phyloP scores from a whole-genome alignment of 2,329 filamentous ascomycete species.

The Neoarthrinium moseri region DNA sequence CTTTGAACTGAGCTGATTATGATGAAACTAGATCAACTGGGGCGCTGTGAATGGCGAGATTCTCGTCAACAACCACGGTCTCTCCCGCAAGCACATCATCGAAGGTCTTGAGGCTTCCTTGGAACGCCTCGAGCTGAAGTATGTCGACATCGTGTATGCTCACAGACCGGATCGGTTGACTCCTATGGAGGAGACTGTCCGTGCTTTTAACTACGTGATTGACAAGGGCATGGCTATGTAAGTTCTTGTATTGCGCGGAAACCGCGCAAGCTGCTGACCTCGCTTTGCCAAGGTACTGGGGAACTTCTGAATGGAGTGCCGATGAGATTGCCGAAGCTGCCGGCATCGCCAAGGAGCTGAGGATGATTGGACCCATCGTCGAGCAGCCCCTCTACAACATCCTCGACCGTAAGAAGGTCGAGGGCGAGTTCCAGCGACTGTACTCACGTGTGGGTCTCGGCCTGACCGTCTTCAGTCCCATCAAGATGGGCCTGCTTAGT shows the following conservation, averaged over 20 bases:
- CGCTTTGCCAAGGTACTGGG: slow-evolving; percentile 58
- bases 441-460: slow-evolving; percentile 61
- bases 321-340: slow-evolving; percentile 65
- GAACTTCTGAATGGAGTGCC: slow-evolving; percentile 67
- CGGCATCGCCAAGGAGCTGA: slow-evolving; percentile 57
- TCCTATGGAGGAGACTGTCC: slow-evolving; percentile 69
- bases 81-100: slow-evolving; percentile 68
- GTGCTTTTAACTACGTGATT: slow-evolving; percentile 70
- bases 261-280: background rate
- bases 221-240: slow-evolving; percentile 47
- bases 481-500: slow-evolving; percentile 59
- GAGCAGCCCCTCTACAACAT: slow-evolving; percentile 70
- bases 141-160: slow-evolving; percentile 69
- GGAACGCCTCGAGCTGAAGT: slow-evolving; percentile 54
- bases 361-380: slow-evolving; percentile 61
- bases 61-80: slow-evolving; percentile 64
- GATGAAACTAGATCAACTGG: slow-evolving; percentile 58
- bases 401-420: slow-evolving; percentile 60
- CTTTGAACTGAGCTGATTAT: background rate
- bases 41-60: slow-evolving; percentile 59
- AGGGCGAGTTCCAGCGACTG: slow-evolving; percentile 59
- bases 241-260: background rate
- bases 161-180: slow-evolving; percentile 67
- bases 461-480: slow-evolving; percentile 61
- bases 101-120: slow-evolving; percentile 63